Conservation (phyloP, 371 early-diverging fungal species). For the Rhizomucor pusillus region DNA sequence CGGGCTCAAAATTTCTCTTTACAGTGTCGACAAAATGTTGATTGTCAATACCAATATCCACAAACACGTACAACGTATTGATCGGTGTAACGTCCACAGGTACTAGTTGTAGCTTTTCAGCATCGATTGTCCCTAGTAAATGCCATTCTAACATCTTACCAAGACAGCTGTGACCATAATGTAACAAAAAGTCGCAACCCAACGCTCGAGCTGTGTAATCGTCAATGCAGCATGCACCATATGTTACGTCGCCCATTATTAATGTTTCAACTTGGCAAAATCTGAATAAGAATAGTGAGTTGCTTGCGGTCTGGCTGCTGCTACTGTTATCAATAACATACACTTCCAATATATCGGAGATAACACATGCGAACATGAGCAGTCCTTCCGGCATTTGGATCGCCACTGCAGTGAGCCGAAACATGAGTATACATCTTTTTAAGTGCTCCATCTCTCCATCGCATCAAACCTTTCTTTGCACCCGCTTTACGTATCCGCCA, state of each 20-base stretch:
- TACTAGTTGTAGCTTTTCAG: constrained; percentile 48
- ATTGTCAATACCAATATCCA: constrained; percentile 97
- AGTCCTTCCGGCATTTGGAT: constrained; percentile 99
- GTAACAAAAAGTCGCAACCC: constrained; percentile 97
- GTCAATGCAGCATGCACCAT: constrained; percentile 99
- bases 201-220: constrained; percentile 93
- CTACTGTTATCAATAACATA: constrained; percentile 28
- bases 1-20: constrained; percentile 74
- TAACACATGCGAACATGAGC: constrained; percentile 90
- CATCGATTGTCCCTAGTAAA: neutral
- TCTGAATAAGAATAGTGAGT: constrained; percentile 24
- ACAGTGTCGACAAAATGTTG: constrained; percentile 93
- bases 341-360: constrained; percentile 90
- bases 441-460: neutral
- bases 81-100: constrained; percentile 95
- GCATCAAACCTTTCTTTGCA: constrained; percentile 70
- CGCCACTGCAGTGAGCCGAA: constrained; percentile 84
- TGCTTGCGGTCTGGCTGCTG: neutral
- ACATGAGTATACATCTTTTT: too few relatives aligned
- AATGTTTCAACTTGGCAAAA: constrained; percentile 90
- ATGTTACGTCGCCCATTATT: constrained; percentile 99
- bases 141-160: constrained; percentile 36
- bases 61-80: constrained; percentile 99
- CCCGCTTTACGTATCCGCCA: constrained; percentile 83
- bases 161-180: constrained; percentile 99